A percentile compares a stretch with the other conserved stretches of the same genome.
These are phyloP conservation scores for Colletotrichum noveboracense DNA, from an alignment of 2,329 filamentous ascomycete species.

Conservation along the genomic window DNA sequence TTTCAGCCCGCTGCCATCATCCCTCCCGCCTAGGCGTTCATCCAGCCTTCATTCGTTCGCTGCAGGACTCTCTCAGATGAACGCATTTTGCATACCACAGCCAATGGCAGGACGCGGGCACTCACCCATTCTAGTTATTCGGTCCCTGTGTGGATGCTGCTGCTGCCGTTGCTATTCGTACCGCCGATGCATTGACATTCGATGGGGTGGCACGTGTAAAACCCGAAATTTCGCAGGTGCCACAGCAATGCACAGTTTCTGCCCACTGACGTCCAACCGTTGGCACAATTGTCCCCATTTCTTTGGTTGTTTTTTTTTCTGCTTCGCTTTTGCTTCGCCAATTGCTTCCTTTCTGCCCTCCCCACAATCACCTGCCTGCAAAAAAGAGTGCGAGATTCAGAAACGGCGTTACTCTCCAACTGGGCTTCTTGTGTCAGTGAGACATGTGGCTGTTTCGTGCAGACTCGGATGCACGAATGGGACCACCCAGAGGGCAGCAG, in stretches of 20 bases:
- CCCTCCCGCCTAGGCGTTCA: neutral
- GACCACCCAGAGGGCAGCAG: neutral
- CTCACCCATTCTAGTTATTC: neutral
- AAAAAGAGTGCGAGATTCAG: neutral
- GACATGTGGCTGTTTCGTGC: conserved; percentile 12
- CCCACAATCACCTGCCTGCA: neutral
- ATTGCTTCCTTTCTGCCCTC: neutral
- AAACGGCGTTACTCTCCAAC: neutral
- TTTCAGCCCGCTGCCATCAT: conserved; percentile 15
- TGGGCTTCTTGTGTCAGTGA: conserved; percentile 1
- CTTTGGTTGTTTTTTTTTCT: neutral
- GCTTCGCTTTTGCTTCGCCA: neutral
- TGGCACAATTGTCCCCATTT: neutral
- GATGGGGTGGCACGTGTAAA: neutral
- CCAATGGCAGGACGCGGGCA: neutral
- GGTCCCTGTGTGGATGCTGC: neutral
- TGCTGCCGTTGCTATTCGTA: neutral
- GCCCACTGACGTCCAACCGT: neutral
- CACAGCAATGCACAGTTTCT: neutral
- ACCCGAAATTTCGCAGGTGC: neutral
- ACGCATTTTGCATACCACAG: neutral
- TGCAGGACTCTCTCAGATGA: conserved; percentile 1
- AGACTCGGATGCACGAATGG: conserved; percentile 1
- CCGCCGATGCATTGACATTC: neutral
- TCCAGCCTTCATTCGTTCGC: neutral